Evolutionary conservation across 306 rosid genomes (phyloP).

Genomic region (Cucurbita pepo): DNA sequence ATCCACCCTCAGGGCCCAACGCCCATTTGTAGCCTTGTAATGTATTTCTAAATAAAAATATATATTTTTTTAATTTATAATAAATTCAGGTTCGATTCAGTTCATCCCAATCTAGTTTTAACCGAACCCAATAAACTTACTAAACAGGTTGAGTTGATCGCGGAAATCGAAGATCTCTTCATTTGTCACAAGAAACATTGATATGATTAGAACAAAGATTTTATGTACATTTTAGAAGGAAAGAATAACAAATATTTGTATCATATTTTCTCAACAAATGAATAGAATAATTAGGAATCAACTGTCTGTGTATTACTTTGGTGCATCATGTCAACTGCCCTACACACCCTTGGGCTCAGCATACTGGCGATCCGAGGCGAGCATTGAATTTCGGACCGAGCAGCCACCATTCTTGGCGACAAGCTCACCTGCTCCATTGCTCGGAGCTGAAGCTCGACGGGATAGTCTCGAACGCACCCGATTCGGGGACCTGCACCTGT

Average conservation of each 20-base stretch:
- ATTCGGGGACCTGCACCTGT: conserved; percentile 97
- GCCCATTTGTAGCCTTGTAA: too few relatives aligned
- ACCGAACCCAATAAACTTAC: too few relatives aligned
- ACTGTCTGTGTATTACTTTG: neutral
- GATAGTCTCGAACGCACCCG: conserved; percentile 84
- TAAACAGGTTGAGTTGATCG: too few relatives aligned
- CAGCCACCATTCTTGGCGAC: conserved; percentile 54
- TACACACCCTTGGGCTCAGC: neutral
- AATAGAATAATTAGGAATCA: neutral
- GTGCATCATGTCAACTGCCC: neutral
- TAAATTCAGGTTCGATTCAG: too few relatives aligned
- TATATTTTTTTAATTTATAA: too few relatives aligned
- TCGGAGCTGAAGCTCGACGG: conserved; percentile 61
- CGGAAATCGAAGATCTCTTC: neutral
- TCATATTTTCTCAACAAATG: conserved; percentile 3
- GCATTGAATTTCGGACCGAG: conserved; percentile 21
- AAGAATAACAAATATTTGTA: neutral
- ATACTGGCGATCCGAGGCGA: conserved; percentile 20
- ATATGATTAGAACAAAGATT: neutral
- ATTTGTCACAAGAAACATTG: neutral
- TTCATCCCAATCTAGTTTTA: too few relatives aligned
- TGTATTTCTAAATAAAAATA: too few relatives aligned
- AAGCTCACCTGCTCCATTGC: conserved; percentile 83
- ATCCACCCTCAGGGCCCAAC: too few relatives aligned
- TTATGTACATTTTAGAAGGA: neutral